phyloP scores from a whole-genome alignment of 495 filamentous ascomycete genomes.

The Penicillium soppii region DNA sequence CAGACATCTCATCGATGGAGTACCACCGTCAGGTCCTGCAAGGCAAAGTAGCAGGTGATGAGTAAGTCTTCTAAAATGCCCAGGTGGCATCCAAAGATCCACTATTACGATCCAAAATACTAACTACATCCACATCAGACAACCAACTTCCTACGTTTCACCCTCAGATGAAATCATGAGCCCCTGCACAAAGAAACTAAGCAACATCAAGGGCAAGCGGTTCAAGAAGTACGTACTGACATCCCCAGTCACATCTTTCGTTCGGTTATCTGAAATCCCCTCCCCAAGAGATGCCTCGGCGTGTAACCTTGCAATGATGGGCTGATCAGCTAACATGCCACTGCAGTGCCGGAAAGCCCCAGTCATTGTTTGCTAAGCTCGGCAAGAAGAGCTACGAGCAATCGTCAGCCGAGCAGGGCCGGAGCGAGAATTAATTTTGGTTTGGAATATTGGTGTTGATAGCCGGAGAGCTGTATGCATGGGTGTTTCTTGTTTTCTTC shows the following conservation, averaged over 20 bases:
- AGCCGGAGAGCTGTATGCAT: neutral
- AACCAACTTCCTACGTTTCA: conserved; percentile 73
- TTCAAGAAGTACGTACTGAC: conserved; percentile 51
- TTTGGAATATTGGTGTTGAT: neutral
- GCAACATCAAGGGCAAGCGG: conserved; percentile 78
- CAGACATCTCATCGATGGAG: conserved; percentile 57
- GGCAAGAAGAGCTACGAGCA: conserved; percentile 53
- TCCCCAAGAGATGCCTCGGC: neutral
- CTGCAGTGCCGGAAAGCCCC: conserved; percentile 45
- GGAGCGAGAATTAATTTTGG: conserved; percentile 14
- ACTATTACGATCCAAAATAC: neutral
- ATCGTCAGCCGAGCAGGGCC: conserved; percentile 26
- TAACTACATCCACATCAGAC: conserved; percentile 25
- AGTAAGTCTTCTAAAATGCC: conserved; percentile 48
- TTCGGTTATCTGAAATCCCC: neutral
- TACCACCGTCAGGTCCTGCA: conserved; percentile 78
- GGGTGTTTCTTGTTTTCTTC: neutral
- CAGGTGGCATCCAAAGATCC: neutral
- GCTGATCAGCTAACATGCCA: neutral
- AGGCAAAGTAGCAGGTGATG: conserved; percentile 65
- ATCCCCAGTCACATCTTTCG: neutral
- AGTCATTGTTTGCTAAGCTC: conserved; percentile 49
- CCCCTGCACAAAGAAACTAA: conserved; percentile 89
- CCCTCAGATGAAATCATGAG: conserved; percentile 92
- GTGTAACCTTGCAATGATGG: neutral